These are phyloP conservation scores for Citrus cavaleriei DNA, from an alignment of 345 rosid genomes.

Conservation along the genomic window DNA sequence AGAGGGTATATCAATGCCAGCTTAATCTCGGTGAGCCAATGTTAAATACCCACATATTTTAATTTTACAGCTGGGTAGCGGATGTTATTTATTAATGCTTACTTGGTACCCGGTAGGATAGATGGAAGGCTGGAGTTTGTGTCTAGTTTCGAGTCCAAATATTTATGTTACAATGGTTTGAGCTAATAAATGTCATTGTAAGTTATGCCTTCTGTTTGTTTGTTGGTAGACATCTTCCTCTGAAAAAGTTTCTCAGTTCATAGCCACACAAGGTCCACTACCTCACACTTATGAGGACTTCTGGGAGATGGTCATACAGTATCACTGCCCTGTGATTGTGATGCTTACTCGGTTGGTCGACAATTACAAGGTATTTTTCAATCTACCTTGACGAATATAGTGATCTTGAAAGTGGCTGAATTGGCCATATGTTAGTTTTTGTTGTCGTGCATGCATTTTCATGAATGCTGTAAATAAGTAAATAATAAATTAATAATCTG, in stretches of 20 bases:
- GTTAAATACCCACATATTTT: background rate
- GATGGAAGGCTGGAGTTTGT: background rate
- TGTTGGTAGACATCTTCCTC: constrained; percentile 59
- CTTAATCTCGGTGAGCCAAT: constrained; percentile 51
- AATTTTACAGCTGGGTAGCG: background rate
- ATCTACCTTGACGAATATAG: background rate
- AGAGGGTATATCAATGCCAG: constrained; percentile 87
- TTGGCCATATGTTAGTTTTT: background rate
- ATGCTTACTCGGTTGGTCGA: constrained; percentile 92
- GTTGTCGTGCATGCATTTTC: background rate
- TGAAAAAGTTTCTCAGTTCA: constrained; percentile 61
- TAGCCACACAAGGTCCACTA: constrained; percentile 92
- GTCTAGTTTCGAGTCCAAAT: background rate
- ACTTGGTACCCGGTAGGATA: background rate
- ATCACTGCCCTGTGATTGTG: constrained; percentile 69
- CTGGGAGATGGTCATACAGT: constrained; percentile 92
- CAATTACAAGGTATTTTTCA: constrained; percentile 46
- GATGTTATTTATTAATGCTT: background rate
- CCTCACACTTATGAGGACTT: constrained; percentile 76
- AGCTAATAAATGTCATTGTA: background rate
- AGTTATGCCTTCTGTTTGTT: background rate
- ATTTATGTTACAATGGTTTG: background rate
- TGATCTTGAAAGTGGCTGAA: constrained; percentile 5
- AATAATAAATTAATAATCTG: background rate
- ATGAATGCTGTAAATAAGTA: background rate